A percentile compares a stretch with the other conserved stretches of the same genome.
Evolutionary conservation across 768 basidiomycete genomes (phyloP).

Genomic region (Phylloporus arenicola): DNA sequence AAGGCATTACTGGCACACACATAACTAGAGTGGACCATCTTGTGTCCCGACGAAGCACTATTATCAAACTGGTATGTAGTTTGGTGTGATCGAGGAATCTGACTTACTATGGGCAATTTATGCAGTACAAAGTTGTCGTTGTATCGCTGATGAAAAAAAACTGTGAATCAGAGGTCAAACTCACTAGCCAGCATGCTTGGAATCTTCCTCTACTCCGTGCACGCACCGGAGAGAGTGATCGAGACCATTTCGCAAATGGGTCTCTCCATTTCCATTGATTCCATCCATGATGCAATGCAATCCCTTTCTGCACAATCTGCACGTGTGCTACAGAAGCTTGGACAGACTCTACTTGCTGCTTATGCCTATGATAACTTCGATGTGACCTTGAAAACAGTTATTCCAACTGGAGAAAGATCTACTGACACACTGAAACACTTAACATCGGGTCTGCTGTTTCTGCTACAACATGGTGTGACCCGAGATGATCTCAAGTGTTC

Average conservation of each 20-base stretch:
- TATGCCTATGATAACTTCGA: conserved; percentile 10
- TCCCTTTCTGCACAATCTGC: neutral
- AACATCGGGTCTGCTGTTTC: neutral
- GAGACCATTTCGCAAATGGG: neutral
- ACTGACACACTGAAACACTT: neutral
- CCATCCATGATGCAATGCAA: neutral
- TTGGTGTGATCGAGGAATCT: neutral
- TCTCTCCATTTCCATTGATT: neutral
- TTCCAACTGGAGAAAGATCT: neutral
- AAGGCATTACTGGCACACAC: neutral
- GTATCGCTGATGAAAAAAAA: neutral
- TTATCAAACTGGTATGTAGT: neutral
- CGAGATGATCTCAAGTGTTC: neutral
- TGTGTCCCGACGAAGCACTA: neutral
- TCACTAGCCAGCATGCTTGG: neutral
- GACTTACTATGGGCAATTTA: neutral
- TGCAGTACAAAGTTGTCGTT: neutral
- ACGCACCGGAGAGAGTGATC: conserved; percentile 1
- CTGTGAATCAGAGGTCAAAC: neutral
- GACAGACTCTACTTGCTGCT: neutral
- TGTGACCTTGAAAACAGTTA: neutral
- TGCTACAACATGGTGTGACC: neutral
- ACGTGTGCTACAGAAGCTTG: neutral
- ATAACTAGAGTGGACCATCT: neutral
- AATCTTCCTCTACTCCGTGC: conserved; percentile 1